These are phyloP conservation scores for Fusarium algeriense DNA, from an alignment of 2,329 filamentous ascomycete species.

Conservation along the genomic window DNA sequence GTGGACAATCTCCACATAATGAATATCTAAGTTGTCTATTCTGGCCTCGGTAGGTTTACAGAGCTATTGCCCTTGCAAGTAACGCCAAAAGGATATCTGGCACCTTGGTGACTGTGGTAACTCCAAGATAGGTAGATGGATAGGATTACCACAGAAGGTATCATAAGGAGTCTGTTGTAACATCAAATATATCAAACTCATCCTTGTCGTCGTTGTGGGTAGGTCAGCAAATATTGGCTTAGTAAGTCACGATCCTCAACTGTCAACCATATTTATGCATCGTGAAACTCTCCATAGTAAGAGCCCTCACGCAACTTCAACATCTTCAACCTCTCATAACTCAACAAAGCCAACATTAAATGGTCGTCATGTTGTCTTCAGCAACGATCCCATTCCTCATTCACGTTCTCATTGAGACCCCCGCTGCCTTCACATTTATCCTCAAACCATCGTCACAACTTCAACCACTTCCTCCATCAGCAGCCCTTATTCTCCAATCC, in stretches of 20 bases:
- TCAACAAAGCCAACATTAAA: background rate
- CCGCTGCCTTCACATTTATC: conserved; percentile 62
- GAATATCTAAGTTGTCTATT: background rate
- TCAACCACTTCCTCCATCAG: conserved; percentile 54
- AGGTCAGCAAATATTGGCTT: conserved; percentile 10
- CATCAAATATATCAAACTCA: background rate
- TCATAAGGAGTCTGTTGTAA: background rate
- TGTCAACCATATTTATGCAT: background rate
- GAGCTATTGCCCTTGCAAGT: background rate
- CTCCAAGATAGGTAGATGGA: background rate
- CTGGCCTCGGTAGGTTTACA: background rate
- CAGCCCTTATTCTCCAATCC: conserved; percentile 59
- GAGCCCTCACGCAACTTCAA: background rate
- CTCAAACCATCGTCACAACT: conserved; percentile 58
- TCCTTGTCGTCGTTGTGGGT: background rate
- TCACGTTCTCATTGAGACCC: conserved; percentile 56
- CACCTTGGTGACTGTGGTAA: no score
- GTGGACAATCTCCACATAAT: background rate
- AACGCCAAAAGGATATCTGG: background rate
- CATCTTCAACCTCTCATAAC: background rate
- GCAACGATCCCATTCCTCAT: conserved; percentile 52
- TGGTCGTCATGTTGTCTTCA: conserved; percentile 5
- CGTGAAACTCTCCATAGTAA: background rate
- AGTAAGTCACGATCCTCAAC: conserved; percentile 5
- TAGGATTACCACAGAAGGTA: background rate